These are phyloP conservation scores for Hygrophorus pudorinus DNA, from an alignment of 768 basidiomycete species.

Conservation along the genomic window DNA sequence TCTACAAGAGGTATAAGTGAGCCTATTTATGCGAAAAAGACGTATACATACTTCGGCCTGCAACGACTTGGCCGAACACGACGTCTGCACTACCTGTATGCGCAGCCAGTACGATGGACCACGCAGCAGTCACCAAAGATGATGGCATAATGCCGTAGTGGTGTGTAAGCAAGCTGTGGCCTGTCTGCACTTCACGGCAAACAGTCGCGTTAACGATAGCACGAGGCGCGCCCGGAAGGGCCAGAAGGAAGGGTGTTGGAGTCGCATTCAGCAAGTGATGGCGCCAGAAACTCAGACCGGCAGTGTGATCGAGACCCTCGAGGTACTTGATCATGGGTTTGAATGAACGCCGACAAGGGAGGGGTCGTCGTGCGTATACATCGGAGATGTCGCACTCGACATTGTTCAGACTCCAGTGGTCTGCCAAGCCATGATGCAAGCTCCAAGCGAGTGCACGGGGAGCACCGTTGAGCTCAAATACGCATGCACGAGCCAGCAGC, in stretches of 20 bases:
- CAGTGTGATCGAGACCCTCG: background rate
- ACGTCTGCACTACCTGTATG: too few species aligned
- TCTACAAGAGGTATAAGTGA: background rate
- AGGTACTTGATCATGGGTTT: constrained; percentile 2
- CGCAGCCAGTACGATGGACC: constrained; percentile 1
- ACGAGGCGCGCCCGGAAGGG: background rate
- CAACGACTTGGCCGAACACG: too few species aligned
- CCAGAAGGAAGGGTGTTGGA: constrained; percentile 1
- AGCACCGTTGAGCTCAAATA: constrained; percentile 1
- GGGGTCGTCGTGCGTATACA: background rate
- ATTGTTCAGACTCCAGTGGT: background rate
- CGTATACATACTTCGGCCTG: background rate
- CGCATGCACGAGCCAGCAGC: background rate
- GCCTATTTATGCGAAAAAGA: background rate
- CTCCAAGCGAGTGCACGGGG: background rate
- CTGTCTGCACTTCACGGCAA: background rate
- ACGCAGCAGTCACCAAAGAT: background rate
- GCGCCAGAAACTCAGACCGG: constrained; percentile 1
- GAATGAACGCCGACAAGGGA: background rate
- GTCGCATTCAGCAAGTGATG: background rate
- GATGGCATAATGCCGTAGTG: constrained; percentile 1
- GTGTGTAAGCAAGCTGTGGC: background rate
- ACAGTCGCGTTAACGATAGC: background rate
- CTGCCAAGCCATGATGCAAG: background rate
- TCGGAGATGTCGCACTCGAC: background rate